Base-by-base conservation (phyloP, 2,329 filamentous ascomycete genomes). In the Pseudogymnoascus sp. region DNA sequence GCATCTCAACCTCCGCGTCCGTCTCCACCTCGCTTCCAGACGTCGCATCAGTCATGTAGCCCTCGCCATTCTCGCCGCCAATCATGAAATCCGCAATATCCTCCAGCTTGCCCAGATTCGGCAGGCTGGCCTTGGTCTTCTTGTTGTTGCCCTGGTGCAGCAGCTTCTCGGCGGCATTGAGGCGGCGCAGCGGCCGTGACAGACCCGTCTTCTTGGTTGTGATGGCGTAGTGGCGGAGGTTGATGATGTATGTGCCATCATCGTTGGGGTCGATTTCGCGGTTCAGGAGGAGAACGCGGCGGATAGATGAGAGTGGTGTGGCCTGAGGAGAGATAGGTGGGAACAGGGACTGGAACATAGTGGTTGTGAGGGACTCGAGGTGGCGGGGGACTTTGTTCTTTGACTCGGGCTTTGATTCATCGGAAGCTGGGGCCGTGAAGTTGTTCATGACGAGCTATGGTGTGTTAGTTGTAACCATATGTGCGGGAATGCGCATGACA, bases 11-110 rank as follows among this genome's bases (percentile, higher is more conserved):
- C 75, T 99, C 94, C 45, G 91, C 92, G 71, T 99, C 94, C 0
- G 93, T 97, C 65, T 97, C 94, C 25, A 89, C 79, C 72, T 99
- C 94, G 40, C 90, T 96, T 62, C 95, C 94, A 66, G 90, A 96
- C 0, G 86, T 88, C 18, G 77, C 83, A 63, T 94, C 93, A 4
- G 90, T 94, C 68, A 92, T 89, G 75, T 97, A 99, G 2, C 93
- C 91, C 15, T 84, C 80, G 12, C 86, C 87, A 18, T 84, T 83
- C 40, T 90, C 90, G 2, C 86, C 87, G 62, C 95, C 92, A 37
- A 96, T 87, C 75, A 99, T 87, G 73, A 92, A 99, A 72, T 99
- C 94, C 8, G 93, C 88, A 36, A 97, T 93, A 74, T 99, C 94
- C 69, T 94, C 87, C 8, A 99, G 81, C 73, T 90, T 92, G 59